Conservation (phyloP, 768 basidiomycete species). For the Lactifluus rugatus region DNA sequence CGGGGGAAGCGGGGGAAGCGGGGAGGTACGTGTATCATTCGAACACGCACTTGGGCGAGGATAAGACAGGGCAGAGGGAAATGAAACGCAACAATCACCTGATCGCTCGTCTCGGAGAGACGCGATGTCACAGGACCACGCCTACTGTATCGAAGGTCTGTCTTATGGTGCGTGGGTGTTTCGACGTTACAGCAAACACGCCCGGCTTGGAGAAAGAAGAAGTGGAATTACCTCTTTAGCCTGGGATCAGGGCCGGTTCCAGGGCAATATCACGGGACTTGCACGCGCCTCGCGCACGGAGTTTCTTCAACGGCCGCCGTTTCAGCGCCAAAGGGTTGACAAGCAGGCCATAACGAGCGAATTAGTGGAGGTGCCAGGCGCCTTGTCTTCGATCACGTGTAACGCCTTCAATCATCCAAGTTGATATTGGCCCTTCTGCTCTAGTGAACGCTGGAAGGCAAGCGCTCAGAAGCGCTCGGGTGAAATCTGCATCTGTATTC, state of each 20-base stretch:
- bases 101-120: not conserved
- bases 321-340: not conserved
- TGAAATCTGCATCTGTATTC: not conserved
- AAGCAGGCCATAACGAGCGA: not conserved
- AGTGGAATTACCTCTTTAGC: not conserved
- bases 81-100: not conserved
- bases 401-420: not conserved
- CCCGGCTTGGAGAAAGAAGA: not conserved
- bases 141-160: not conserved
- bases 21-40: not conserved
- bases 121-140: not conserved
- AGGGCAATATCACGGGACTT: constrained; percentile 5
- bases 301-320: not conserved
- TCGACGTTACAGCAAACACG: not conserved
- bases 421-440: not conserved
- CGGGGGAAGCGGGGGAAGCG: not conserved
- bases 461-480: not conserved
- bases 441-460: not conserved
- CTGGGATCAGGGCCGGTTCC: not conserved
- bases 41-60: not conserved
- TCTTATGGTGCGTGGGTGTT: not conserved
- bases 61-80: not conserved
- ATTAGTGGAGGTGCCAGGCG: too few relatives aligned
- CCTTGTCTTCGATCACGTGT: not conserved
- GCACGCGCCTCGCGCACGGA: constrained; percentile 1